A percentile compares a stretch with the other conserved stretches of the same genome.
Evolutionary conservation across 164 flowering plant species (phyloP).

Genomic region (Protea cynaroides): DNA sequence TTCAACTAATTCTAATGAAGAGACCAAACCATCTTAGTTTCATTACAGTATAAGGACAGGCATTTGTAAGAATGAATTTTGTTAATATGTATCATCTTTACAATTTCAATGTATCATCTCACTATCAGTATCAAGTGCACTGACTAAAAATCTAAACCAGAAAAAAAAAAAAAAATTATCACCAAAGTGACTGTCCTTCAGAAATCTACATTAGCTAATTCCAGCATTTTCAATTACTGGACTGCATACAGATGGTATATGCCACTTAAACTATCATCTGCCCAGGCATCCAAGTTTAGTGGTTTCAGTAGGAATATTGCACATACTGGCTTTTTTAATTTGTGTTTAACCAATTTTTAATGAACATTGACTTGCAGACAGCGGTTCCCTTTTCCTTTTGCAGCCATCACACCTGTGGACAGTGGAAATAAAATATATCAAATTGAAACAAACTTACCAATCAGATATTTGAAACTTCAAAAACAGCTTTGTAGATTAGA

Average conservation of each 20-base stretch:
- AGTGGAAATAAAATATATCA: constrained; percentile 36
- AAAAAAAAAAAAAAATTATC: background rate
- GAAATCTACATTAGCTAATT: constrained; percentile 14
- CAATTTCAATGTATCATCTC: background rate
- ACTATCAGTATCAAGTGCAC: background rate
- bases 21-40: background rate
- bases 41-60: constrained; percentile 4
- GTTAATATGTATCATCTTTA: background rate
- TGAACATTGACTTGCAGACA: constrained; percentile 32
- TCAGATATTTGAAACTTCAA: background rate
- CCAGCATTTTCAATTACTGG: constrained; percentile 13
- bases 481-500: background rate
- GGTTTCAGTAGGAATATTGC: constrained; percentile 8
- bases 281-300: constrained; percentile 9
- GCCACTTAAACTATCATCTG: constrained; percentile 14
- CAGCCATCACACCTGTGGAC: constrained; percentile 44
- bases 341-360: constrained; percentile 26
- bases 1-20: constrained; percentile 3
- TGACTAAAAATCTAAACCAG: no score
- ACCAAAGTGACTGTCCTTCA: no score
- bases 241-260: constrained; percentile 13
- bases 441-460: constrained; percentile 33
- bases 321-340: constrained; percentile 18
- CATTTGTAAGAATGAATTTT: background rate
- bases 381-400: constrained; percentile 31